Evolutionary conservation across 768 basidiomycete genomes (phyloP), one percentile per base, ranked within the genome.

Genomic region (Lactarius evosmus): DNA sequence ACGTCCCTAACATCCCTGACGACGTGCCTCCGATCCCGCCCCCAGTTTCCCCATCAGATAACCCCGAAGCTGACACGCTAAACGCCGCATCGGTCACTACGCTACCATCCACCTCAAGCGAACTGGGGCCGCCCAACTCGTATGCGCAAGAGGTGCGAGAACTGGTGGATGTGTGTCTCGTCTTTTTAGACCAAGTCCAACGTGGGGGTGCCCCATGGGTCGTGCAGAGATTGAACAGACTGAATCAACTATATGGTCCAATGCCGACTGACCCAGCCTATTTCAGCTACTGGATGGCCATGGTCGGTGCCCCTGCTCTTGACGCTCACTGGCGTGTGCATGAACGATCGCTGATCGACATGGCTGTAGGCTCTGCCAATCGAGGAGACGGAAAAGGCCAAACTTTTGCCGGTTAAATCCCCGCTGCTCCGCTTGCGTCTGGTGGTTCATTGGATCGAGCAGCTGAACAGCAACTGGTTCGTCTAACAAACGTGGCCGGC

Each of bases 391-490:
- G 90, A 94, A 77, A 93, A 95, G 74, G 80, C 93, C 14, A 89
- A 94, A 70, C 81, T 98, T 9, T 79, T 95, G 12, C 91, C 93
- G 0, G 87, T 95, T 57, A 83, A 86, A 63, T 90, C 85, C 58
- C 81, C 91, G 0, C 82, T 89, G 30, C 78, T 97, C 66, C 81
- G 96, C 34, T 76, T 98, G 59, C 79, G 89, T 61, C 80, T 98
- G 69, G 88, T 97, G 62, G 91, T 91, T 30, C 90, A 93, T 70
- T 98, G 96, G 96, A 95, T 98, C 70, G 93, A 97, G 77, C 83
- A 85, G 71, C 75, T 91, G 61, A 78, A 82, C 58, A 78, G 78
- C 59, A 79, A 82, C 55, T 86, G 85, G 85, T 85, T 72, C 67
- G 74, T 74, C 41, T 30, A 56, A 22, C 50, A 46, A n/a, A 46